Percentiles rank a stretch among this genome's conserved stretches.
phyloP scores from a whole-genome alignment of 2,329 filamentous ascomycete genomes.

The Lecanicillium sp. region DNA sequence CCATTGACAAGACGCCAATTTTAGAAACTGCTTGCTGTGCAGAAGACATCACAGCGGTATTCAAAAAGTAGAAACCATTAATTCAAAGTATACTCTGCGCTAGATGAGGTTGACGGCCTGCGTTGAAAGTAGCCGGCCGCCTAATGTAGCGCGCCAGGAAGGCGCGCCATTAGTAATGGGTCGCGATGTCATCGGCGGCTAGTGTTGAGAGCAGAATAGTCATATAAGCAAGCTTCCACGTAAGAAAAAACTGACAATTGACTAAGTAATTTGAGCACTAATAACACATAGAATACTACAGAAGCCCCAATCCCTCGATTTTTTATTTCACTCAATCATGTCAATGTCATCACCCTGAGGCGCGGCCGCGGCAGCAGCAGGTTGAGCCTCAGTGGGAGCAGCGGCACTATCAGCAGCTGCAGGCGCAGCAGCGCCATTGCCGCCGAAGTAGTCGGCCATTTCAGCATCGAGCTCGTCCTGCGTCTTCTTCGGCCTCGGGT shows the following conservation, averaged over 20 bases:
- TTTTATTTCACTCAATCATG: conserved; percentile 55
- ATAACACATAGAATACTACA: no score
- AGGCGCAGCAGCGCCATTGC: conserved; percentile 24
- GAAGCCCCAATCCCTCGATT: background rate
- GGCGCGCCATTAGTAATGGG: no score
- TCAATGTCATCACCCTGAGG: conserved; percentile 49
- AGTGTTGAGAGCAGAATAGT: no score
- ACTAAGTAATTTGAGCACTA: no score
- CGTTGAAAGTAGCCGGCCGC: no score
- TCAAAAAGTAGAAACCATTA: no score
- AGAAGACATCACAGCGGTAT: conserved; percentile 1
- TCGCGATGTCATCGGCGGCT: no score
- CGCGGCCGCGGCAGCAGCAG: conserved; percentile 20
- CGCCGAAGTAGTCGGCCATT: conserved; percentile 87
- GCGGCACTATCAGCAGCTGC: conserved; percentile 24
- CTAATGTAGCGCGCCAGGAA: no score
- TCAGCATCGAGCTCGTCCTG: conserved; percentile 91
- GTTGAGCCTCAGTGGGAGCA: conserved; percentile 9
- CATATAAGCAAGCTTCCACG: no score
- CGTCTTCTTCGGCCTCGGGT: conserved; percentile 68
- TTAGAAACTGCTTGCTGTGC: conserved; percentile 16
- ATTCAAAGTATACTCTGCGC: no score
- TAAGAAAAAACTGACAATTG: no score
- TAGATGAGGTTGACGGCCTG: no score
- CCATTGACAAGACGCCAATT: conserved; percentile 44